These are phyloP conservation scores for apple (Malus domestica) DNA, from an alignment of 306 rosid genomes.

Conservation along the genomic window ASM211411v1 NC_041805.1:232001-232500, in stretches of 20 bases:
- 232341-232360: no score
- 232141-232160: neutral
- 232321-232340: neutral
- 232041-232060: neutral
- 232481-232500: no score
- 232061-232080: neutral
- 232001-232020: neutral
- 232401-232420: neutral
- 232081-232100: neutral
- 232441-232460: no score
- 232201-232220: neutral
- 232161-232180: neutral
- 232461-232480: no score
- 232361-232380: neutral
- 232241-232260: neutral
- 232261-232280: neutral
- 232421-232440: neutral
- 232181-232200: no score
- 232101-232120: no score
- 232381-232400: neutral
- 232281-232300: neutral
- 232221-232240: neutral
- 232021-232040: neutral
- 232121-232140: no score
- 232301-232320: neutral